Evolutionary conservation across 2,329 filamentous ascomycete species (phyloP).

Genomic region (Thermothelomyces thermophilus): DNA sequence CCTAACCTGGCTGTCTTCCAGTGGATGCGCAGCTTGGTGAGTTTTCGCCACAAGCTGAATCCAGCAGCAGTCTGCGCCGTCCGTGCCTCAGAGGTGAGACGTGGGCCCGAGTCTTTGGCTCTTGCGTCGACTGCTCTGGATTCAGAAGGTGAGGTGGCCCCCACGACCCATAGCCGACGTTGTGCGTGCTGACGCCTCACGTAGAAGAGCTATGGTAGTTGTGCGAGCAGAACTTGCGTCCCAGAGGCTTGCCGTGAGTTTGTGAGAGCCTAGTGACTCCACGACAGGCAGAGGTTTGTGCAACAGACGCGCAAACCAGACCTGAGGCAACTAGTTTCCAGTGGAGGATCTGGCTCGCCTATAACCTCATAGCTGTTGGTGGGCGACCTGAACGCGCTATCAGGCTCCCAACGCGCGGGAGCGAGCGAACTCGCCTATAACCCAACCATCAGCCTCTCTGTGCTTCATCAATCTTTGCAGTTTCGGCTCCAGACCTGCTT

Average conservation of each 20-base stretch:
- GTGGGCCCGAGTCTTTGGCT: neutral
- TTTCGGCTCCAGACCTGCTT: no score
- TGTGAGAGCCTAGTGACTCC: neutral
- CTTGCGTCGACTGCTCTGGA: neutral
- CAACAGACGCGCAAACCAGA: neutral
- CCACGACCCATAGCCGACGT: neutral
- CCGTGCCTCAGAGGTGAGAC: neutral
- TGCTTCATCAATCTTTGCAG: no score
- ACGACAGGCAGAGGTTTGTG: neutral
- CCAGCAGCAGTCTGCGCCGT: neutral
- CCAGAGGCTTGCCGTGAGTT: neutral
- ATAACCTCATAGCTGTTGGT: neutral
- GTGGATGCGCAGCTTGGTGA: neutral
- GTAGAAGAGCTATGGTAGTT: slow-evolving; percentile 1
- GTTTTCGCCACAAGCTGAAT: neutral
- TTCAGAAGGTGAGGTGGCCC: no score
- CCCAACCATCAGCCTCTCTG: no score
- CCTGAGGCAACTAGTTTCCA: neutral
- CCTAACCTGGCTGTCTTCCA: neutral
- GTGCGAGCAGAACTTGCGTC: neutral
- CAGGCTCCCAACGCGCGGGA: neutral
- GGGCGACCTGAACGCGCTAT: neutral
- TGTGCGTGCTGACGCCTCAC: slow-evolving; percentile 11
- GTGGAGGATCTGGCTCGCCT: neutral
- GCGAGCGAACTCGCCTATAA: neutral